Evolutionary conservation across 2,329 filamentous ascomycete genomes (phyloP).

Genomic region (Fusarium nygamai): DNA sequence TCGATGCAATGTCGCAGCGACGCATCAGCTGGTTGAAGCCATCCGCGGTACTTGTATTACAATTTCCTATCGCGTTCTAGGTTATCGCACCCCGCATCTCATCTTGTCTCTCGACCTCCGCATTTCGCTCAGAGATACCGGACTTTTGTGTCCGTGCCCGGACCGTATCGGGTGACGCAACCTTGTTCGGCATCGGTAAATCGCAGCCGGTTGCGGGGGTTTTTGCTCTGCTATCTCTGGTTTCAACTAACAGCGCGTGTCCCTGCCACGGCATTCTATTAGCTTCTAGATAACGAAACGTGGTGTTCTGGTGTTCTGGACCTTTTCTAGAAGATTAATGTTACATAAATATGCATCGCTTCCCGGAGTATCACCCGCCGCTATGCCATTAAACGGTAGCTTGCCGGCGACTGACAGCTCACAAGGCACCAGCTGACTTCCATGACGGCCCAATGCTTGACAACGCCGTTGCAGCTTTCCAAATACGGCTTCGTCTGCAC

Average conservation of each 20-base stretch:
- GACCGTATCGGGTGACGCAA: conserved; percentile 25
- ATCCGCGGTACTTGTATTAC: conserved; percentile 18
- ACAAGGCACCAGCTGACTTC: neutral
- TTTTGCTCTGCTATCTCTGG: conserved; percentile 2
- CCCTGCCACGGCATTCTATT: neutral
- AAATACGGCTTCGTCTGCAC: neutral
- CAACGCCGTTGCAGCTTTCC: neutral
- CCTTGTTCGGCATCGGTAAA: conserved; percentile 26
- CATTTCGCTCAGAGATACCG: conserved; percentile 19
- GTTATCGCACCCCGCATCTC: conserved; percentile 20
- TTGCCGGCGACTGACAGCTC: neutral
- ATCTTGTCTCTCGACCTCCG: conserved; percentile 1
- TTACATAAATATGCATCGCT: neutral
- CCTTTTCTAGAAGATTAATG: neutral
- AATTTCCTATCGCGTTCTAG: conserved; percentile 36
- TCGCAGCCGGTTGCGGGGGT: conserved; percentile 13
- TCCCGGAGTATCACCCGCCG: neutral
- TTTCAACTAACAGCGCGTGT: neutral
- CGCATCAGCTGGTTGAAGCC: conserved; percentile 29
- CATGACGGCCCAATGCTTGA: neutral
- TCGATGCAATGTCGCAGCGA: neutral
- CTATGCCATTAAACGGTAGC: neutral
- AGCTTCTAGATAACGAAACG: neutral
- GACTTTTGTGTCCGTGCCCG: conserved; percentile 28
- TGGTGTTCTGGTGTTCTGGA: neutral